Conservation (phyloP, 2,329 filamentous ascomycete species). For the Penicillium sp. region DNA sequence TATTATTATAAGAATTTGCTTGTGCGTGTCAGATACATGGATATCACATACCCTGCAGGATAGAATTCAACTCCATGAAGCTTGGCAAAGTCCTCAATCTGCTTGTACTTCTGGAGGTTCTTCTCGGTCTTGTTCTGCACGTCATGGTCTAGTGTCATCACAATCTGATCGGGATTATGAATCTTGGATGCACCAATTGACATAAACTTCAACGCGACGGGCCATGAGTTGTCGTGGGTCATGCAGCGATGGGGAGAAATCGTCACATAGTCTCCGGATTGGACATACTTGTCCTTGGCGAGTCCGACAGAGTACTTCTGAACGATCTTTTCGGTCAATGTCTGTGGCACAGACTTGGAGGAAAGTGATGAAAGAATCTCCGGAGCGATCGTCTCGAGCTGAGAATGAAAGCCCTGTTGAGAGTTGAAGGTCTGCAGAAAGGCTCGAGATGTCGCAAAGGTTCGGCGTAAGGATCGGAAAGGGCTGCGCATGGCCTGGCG, state of each 20-base stretch:
- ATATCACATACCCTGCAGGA: conserved; percentile 47
- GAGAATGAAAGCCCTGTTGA: conserved; percentile 55
- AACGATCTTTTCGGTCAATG: conserved; percentile 86
- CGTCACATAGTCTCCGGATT: conserved; percentile 76
- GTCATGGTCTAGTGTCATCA: conserved; percentile 82
- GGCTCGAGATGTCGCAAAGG: conserved; percentile 26
- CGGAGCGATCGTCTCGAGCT: conserved; percentile 57
- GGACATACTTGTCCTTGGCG: conserved; percentile 66
- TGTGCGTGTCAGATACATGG: not conserved
- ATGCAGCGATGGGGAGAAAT: conserved; percentile 68
- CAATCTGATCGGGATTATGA: conserved; percentile 64
- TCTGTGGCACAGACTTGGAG: conserved; percentile 55
- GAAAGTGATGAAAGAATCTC: conserved; percentile 69
- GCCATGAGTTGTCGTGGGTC: conserved; percentile 81
- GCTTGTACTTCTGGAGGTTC: conserved; percentile 75
- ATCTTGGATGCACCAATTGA: conserved; percentile 71
- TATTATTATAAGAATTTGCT: not conserved
- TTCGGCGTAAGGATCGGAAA: conserved; percentile 22
- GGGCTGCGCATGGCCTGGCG: conserved; percentile 20
- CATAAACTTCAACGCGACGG: conserved; percentile 73
- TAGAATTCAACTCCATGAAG: conserved; percentile 73
- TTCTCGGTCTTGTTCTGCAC: conserved; percentile 73
- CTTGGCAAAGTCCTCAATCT: conserved; percentile 76
- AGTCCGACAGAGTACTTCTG: conserved; percentile 75
- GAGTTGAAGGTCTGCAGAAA: conserved; percentile 24